phyloP scores from a whole-genome alignment of 2,329 filamentous ascomycete species.

The Aspergillus tanneri region DNA sequence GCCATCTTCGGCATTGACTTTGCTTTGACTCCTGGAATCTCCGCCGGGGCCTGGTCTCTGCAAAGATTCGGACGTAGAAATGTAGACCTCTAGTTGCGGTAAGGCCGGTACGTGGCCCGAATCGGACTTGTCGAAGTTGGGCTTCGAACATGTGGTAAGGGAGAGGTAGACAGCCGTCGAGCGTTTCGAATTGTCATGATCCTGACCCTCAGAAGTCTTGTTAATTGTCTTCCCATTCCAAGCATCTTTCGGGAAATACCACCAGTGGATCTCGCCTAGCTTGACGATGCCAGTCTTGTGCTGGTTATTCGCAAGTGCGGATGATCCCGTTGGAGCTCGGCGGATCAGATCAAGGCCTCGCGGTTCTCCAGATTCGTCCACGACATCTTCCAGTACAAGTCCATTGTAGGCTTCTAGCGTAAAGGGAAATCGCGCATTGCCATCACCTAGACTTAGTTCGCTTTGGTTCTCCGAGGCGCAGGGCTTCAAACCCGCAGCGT shows the following conservation, averaged over 20 bases:
- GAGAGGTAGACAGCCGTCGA: constrained; percentile 70
- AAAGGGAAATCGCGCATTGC: constrained; percentile 26
- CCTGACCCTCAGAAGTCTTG: constrained; percentile 33
- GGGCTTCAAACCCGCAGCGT: constrained; percentile 56
- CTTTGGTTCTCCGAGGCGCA: constrained; percentile 49
- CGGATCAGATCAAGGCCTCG: constrained; percentile 53
- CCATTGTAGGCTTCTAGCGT: constrained; percentile 32
- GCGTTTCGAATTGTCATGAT: constrained; percentile 27
- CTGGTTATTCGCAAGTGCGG: constrained; percentile 63
- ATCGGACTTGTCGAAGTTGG: constrained; percentile 54
- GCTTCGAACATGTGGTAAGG: constrained; percentile 82
- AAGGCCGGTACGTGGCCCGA: constrained; percentile 46
- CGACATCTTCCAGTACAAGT: constrained; percentile 31
- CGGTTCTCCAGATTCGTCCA: constrained; percentile 32
- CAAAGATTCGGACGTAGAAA: constrained; percentile 67
- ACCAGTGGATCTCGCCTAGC: constrained; percentile 63
- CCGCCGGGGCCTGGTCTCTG: constrained; percentile 64
- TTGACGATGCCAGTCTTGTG: constrained; percentile 60
- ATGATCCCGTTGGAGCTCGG: constrained; percentile 52
- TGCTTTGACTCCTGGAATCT: constrained; percentile 43
- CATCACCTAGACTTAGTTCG: constrained; percentile 45
- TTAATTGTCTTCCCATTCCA: constrained; percentile 49
- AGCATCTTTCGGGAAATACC: constrained; percentile 60
- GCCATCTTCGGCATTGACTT: constrained; percentile 61
- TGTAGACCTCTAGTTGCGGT: constrained; percentile 74